Base-by-base conservation (phyloP, 768 basidiomycete species). In the Trametopsis cervina region DNA sequence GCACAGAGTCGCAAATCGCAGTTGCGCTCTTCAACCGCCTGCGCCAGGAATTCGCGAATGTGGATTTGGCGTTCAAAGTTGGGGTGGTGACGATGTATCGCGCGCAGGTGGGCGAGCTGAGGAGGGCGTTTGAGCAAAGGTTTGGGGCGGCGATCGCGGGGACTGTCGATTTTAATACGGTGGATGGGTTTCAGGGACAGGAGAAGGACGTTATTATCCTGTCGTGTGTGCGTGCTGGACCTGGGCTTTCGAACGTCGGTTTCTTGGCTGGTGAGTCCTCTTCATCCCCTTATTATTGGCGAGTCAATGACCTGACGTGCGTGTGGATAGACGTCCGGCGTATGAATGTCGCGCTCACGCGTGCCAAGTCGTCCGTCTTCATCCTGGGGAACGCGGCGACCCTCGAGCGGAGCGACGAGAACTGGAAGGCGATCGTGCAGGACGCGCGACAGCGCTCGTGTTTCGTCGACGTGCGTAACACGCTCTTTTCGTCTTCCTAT, bases 341-440 rank as follows among this genome's bases (percentile, higher is more conserved):
- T 38, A 95, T 98, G 89, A 98, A 99, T 64, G 95, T 99, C n/a
- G 94, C 94, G 23, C 69, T 99, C 21, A 99, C 95, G n/a, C 83
- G 96, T 57, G 91, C 95, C 2, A 89, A 86, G 58, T 91, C 91
- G 5, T 96, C 95, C 9, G 68, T 99, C 2, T 99, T 93, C 64
- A 83, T 99, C 47, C 74, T 99, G 24, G 96, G 96, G 5, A 83
- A 98, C 64, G 85, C 83, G 11, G 70, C 89, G 5, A 98, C 94
- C 1, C 74, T 99, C 4, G 87, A 93, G 63, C 73, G 93, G 46
- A 90, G 91, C 54, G 83, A 94, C 56, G 68, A 72, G 15, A 80
- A 72, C 11, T 97, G 94, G 94, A 74, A 72, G 49, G 68, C 72
- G 23, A 93, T 96, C 40, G 74, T 96, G 21, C 63, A 69, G 17